Base-by-base conservation (phyloP, 352 stramenopile species). In the Phytophthora idaei region DNA sequence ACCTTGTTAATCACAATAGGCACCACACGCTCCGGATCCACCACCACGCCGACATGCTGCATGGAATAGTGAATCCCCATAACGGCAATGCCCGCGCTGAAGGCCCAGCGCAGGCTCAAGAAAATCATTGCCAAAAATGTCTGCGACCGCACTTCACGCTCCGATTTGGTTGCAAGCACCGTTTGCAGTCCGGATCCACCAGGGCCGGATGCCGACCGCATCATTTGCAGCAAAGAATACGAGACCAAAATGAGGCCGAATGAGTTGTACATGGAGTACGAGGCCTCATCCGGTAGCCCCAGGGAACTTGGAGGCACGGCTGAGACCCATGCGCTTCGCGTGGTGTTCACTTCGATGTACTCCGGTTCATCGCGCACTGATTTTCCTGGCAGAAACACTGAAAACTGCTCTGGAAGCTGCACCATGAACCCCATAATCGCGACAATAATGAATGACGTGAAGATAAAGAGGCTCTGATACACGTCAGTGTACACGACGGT, bases 381-480 rank as follows among this genome's bases (percentile, higher is more conserved):
- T 57, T 81, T 80, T 4, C 53, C 61, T 0, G 83, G 83, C 5
- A 94, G 29, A 48, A 90, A 94, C 8, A 94, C 77, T 0, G 76
- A 74, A 27, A 94, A 92, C 0, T 66, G 56, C 0, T 75, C 61
- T 2, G 86, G 86, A 5, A 94, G 58, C 2, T 83, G 71, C 8
- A 85, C 64, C 55, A 76, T 71, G n/a, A 89, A 73, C 11, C 83
- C 83, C 77, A 90, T 83, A 7, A 73, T 53, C 3, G 69, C 79
- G 8, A 94, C 82, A 52, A 90, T 80, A 17, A 81, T 47, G 53
- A 93, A 93, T 3, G 85, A 92, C 44, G 76, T 69, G 62, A 91
- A 93, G 68, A 93, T 92, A 57, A 93, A 93, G 27, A 92, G 27
- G 37, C 83, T 92, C 71, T 93, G 85, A 60, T 93, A 93, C 31